Percentiles rank a stretch among this genome's conserved stretches.
These are phyloP conservation scores for Aureobasidium melanogenum DNA, from an alignment of 2,329 filamentous ascomycete genomes.

Conservation along the genomic window DNA sequence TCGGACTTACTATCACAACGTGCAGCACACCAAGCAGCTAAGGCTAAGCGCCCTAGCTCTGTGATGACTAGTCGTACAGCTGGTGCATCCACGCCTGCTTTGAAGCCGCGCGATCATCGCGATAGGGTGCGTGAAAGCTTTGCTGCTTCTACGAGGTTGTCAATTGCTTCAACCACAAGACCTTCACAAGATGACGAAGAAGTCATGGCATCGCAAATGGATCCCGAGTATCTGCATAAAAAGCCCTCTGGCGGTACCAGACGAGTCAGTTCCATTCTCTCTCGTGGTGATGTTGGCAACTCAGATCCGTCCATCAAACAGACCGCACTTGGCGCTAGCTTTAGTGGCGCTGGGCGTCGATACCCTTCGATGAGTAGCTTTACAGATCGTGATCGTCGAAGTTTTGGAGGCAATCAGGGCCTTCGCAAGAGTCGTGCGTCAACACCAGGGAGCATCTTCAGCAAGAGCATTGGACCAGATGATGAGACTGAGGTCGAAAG, in stretches of 20 bases:
- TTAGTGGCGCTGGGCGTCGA: conserved; percentile 48
- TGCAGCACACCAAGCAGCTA: conserved; percentile 29
- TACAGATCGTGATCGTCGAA: conserved; percentile 47
- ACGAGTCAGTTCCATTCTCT: conserved; percentile 83
- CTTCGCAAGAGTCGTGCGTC: conserved; percentile 45
- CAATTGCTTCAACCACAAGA: conserved; percentile 16
- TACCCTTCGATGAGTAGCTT: conserved; percentile 66
- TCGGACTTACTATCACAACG: conserved; percentile 33
- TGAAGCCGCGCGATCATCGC: conserved; percentile 49
- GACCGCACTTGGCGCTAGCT: conserved; percentile 32
- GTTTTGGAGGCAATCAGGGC: conserved; percentile 38
- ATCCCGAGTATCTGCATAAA: conserved; percentile 42
- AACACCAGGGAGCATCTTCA: conserved; percentile 39
- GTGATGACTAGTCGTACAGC: conserved; percentile 55
- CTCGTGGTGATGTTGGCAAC: conserved; percentile 71
- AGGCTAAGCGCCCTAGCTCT: conserved; percentile 56
- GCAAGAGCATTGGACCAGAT: conserved; percentile 23
- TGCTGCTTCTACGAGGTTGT: conserved; percentile 40
- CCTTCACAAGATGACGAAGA: conserved; percentile 31
- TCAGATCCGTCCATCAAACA: conserved; percentile 11
- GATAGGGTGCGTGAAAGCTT: conserved; percentile 69
- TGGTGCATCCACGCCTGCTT: conserved; percentile 65
- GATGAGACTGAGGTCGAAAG: conserved; percentile 28
- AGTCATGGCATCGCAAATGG: conserved; percentile 40
- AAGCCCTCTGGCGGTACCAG: conserved; percentile 52